Evolutionary conservation across 2,329 filamentous ascomycete genomes (phyloP).

Genomic region (Paecilomyces formosus): DNA sequence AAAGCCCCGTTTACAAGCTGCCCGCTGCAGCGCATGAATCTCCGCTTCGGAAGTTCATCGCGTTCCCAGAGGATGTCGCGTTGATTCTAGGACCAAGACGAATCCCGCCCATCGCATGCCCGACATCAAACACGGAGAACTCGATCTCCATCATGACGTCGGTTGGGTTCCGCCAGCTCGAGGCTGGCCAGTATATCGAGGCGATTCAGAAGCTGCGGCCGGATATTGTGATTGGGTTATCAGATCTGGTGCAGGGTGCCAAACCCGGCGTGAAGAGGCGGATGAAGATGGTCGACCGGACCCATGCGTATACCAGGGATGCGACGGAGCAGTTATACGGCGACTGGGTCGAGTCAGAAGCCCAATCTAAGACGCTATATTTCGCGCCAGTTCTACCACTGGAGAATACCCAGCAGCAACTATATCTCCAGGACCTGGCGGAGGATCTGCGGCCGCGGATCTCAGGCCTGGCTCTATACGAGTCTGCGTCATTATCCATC

Average conservation of each 20-base stretch:
- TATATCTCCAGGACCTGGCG: conserved; percentile 69
- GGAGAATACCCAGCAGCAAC: conserved; percentile 64
- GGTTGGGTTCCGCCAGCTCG: conserved; percentile 70
- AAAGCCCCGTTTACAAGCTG: conserved; percentile 46
- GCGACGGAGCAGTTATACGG: conserved; percentile 47
- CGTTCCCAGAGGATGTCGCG: conserved; percentile 57
- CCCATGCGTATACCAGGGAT: conserved; percentile 70
- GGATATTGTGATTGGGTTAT: conserved; percentile 72
- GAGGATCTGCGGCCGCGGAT: conserved; percentile 54
- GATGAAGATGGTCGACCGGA: conserved; percentile 77
- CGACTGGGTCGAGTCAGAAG: conserved; percentile 18
- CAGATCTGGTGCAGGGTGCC: conserved; percentile 60
- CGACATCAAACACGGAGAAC: conserved; percentile 60
- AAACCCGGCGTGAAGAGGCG: conserved; percentile 63
- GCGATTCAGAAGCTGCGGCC: conserved; percentile 61
- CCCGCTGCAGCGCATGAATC: conserved; percentile 40
- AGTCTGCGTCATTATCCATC: conserved; percentile 60
- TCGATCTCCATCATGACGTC: conserved; percentile 76
- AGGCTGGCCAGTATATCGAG: conserved; percentile 60
- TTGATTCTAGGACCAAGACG: conserved; percentile 72
- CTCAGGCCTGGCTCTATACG: conserved; percentile 70
- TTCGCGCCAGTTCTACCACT: conserved; percentile 67
- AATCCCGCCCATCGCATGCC: conserved; percentile 65
- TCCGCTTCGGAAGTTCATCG: conserved; percentile 69
- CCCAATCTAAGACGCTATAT: conserved; percentile 41